These are phyloP conservation scores for Sesbania bispinosa DNA, from an alignment of 306 rosid species.

Conservation along the genomic window DNA sequence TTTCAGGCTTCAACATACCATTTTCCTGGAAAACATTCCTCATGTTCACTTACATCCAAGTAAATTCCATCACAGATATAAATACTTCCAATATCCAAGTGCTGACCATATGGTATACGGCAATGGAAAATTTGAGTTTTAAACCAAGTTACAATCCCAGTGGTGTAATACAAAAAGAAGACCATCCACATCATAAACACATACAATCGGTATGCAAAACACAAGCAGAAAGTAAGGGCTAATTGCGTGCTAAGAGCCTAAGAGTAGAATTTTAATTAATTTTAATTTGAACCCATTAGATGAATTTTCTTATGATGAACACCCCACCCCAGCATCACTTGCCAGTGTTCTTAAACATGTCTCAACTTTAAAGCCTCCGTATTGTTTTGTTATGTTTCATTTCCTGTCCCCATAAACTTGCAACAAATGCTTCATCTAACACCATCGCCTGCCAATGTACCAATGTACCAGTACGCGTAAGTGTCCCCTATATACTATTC, in stretches of 20 bases:
- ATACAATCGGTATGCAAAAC: too few relatives aligned
- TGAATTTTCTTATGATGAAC: too few relatives aligned
- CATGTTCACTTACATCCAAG: not conserved
- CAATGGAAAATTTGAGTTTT: not conserved
- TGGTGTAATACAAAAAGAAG: not conserved
- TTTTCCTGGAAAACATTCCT: too few relatives aligned
- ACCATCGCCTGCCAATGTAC: not conserved
- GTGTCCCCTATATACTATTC: not conserved
- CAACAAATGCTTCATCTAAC: constrained; percentile 24
- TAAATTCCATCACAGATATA: not conserved
- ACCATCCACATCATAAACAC: too few relatives aligned
- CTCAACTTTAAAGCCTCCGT: not conserved
- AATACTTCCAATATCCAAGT: not conserved
- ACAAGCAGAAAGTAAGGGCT: too few relatives aligned
- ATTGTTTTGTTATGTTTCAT: too few relatives aligned
- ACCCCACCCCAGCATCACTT: not conserved
- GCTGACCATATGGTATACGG: not conserved
- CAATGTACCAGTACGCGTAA: not conserved
- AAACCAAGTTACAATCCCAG: not conserved
- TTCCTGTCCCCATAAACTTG: too few relatives aligned
- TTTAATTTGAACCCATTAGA: too few relatives aligned
- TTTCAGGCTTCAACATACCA: too few relatives aligned
- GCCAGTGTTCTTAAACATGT: not conserved
- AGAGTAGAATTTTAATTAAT: too few relatives aligned
- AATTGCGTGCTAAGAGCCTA: too few relatives aligned